These are phyloP conservation scores for Trichomonascaceae sp. DNA, from an alignment of 1,139 yeast genomes.

Conservation along the genomic window DNA sequence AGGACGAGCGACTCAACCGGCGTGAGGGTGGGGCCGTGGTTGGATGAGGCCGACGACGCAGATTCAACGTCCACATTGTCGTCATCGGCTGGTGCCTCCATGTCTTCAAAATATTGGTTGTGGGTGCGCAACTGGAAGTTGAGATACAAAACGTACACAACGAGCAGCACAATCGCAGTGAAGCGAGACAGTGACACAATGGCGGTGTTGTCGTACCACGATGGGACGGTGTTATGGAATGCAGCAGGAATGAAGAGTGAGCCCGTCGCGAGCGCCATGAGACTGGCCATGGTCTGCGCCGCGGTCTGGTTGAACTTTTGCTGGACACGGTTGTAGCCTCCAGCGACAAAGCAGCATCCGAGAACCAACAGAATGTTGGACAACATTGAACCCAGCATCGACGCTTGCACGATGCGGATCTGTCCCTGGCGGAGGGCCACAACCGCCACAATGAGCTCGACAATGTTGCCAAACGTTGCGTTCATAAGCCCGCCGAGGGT, in stretches of 20 bases:
- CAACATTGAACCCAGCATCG: conserved; percentile 88
- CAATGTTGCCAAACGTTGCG: conserved; percentile 95
- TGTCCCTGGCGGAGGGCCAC: conserved; percentile 81
- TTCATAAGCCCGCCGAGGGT: conserved; percentile 86
- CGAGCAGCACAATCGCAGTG: conserved; percentile 62
- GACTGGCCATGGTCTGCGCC: conserved; percentile 93
- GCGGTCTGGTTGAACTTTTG: conserved; percentile 91
- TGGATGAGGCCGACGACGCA: conserved; percentile 6
- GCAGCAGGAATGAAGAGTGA: conserved; percentile 92
- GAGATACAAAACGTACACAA: conserved; percentile 68
- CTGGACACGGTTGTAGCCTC: conserved; percentile 76
- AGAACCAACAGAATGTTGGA: conserved; percentile 78
- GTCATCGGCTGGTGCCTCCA: conserved; percentile 13
- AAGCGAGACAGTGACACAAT: conserved; percentile 76
- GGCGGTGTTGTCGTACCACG: conserved; percentile 28
- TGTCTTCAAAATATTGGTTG: conserved; percentile 40
- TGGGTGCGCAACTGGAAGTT: conserved; percentile 85
- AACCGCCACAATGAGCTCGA: conserved; percentile 80
- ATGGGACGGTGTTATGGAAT: conserved; percentile 71
- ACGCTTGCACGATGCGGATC: conserved; percentile 83
- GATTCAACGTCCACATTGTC: conserved; percentile 25
- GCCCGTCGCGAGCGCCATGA: conserved; percentile 81
- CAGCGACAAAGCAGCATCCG: conserved; percentile 92
- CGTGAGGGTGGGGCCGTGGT: conserved; percentile 10
- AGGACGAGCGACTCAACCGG: conserved; percentile 18